Conservation (phyloP, 2,329 filamentous ascomycete species). For the Trichoderma koningiopsis region DNA sequence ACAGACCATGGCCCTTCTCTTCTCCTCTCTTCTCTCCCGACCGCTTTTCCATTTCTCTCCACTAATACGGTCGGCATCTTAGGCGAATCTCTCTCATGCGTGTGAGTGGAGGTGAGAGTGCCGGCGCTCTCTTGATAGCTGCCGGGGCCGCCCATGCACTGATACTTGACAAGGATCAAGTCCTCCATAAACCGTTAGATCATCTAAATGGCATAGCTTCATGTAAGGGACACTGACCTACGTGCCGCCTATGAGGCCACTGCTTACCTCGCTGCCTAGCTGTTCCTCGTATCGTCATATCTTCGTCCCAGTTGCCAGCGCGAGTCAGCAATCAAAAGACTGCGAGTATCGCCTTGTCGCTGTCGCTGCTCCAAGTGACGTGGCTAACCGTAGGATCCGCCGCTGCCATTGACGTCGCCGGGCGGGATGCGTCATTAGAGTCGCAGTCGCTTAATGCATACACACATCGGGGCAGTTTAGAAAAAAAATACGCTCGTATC, state of each 20-base stretch:
- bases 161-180: constrained; percentile 1
- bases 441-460: constrained; percentile 18
- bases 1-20: not conserved
- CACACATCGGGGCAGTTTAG: not conserved
- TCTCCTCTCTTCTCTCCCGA: not conserved
- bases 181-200: not conserved
- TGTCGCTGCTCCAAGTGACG: not conserved
- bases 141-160: not conserved
- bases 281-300: not conserved
- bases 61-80: not conserved
- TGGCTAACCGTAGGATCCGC: constrained; percentile 8
- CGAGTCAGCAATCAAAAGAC: not conserved
- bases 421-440: constrained; percentile 10
- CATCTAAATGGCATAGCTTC: not conserved
- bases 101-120: not conserved
- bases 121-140: not conserved
- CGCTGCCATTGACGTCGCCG: not conserved
- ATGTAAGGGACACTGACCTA: not conserved
- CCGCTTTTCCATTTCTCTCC: not conserved
- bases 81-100: not conserved
- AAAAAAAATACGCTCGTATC: not conserved
- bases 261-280: not conserved
- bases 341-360: not conserved
- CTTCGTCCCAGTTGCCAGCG: not conserved
- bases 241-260: not conserved